Base-by-base conservation (phyloP, 495 filamentous ascomycete species). In the Viridothelium virens region DNA sequence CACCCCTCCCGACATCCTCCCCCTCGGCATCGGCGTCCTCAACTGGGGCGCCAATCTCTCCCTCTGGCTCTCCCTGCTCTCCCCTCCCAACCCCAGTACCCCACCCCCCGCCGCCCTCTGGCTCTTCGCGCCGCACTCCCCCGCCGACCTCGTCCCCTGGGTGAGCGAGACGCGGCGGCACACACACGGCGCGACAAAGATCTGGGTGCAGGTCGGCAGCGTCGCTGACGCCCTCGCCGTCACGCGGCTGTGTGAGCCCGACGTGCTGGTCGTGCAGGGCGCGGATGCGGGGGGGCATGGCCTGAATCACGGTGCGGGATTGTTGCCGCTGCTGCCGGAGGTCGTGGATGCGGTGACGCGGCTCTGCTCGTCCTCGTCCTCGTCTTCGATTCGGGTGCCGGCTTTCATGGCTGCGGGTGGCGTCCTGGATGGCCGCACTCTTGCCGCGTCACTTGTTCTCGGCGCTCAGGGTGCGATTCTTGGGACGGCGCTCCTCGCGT, bases 201-300 rank as follows among this genome's bases (percentile, higher is more conserved):
- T 89, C 61, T 91, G 87, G 85, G 77, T 90, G 14, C 89, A 91
- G 69, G 78, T 90, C 61, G 84, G 87, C 14, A 86, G 84, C 1
- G 71, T 90, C 4, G 68, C 64, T 1, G 85, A 86, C 66, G 85
- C 86, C 5, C 65, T 82, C 14, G 77, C 77, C 38, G 77, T 82
- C 2, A 66, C 79, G 33, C 34, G 14, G 25, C 37, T 5, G 61
- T 70, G 63, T 1, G 63, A 67, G 18, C 87, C 88, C 1, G 87
- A 91, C 70, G 86, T 88, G 5, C 69, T 93, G 0, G 87, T 91
- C 2, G 79, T 90, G 2, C 90, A 93, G 71, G 90, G 90, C 0
- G 70, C 80, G 0, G 90, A 93, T 68, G 84, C 90, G 0, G 90
- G 90, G 0, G 90, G 90, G 0, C 90, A 94, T 72, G 89, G 89